Evolutionary conservation across 164 flowering plant genomes (phyloP).

Genomic region (Magnolia officinalis): DNA sequence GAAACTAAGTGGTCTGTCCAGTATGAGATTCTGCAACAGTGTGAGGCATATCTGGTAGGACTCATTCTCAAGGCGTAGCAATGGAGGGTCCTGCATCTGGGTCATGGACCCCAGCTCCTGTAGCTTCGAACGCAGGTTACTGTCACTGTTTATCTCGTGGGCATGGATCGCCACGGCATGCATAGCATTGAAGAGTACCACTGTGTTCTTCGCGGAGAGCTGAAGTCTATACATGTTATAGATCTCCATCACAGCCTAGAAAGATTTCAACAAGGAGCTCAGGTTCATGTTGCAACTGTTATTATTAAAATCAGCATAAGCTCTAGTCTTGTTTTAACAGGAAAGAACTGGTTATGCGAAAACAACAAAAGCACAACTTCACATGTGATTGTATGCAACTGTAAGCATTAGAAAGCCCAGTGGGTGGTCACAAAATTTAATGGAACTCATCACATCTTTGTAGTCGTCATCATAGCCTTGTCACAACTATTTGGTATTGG

Average conservation of each 20-base stretch:
- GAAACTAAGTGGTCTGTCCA: conserved; percentile 44
- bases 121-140: conserved; percentile 58
- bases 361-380: neutral
- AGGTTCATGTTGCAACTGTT: conserved; percentile 1
- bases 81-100: conserved; percentile 96
- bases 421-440: neutral
- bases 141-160: conserved; percentile 66
- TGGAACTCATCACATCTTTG: neutral
- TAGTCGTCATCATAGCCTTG: neutral
- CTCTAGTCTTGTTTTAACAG: neutral
- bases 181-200: conserved; percentile 69
- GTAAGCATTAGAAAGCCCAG: neutral
- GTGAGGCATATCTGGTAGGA: conserved; percentile 89
- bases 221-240: conserved; percentile 73
- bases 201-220: conserved; percentile 58
- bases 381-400: neutral
- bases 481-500: neutral
- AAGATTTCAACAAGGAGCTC: conserved; percentile 9
- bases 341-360: neutral
- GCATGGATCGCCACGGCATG: conserved; percentile 79
- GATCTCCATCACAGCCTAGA: conserved; percentile 93
- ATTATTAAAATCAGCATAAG: neutral
- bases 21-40: conserved; percentile 70
- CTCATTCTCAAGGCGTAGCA: conserved; percentile 87
- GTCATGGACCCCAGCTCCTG: conserved; percentile 80